Percentiles rank a stretch among this genome's conserved stretches.
These are phyloP conservation scores for Lichtheimia hyalospora DNA, from an alignment of 371 early-diverging fungal species.

Conservation along the genomic window DNA sequence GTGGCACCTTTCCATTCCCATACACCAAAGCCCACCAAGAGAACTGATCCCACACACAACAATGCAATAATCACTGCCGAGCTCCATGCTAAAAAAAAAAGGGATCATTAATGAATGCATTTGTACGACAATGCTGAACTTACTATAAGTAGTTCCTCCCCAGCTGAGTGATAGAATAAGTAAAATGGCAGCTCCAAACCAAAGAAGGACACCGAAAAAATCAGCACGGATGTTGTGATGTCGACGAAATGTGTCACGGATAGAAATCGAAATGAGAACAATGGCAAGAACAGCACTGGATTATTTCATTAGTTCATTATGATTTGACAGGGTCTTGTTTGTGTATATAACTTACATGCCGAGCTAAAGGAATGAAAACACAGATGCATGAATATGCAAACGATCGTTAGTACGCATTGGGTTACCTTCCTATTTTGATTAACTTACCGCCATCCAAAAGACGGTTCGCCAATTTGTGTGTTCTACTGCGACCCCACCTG, in stretches of 20 bases:
- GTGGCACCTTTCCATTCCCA: slow-evolving; percentile 43
- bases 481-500: slow-evolving; percentile 32
- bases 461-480: slow-evolving; percentile 38
- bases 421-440: neutral
- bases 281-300: slow-evolving; percentile 22
- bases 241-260: slow-evolving; percentile 3
- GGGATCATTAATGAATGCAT: no score
- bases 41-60: slow-evolving; percentile 38
- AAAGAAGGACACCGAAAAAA: slow-evolving; percentile 28
- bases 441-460: slow-evolving; percentile 44
- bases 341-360: slow-evolving; percentile 26
- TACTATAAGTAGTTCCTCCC: slow-evolving; percentile 42
- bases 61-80: slow-evolving; percentile 48
- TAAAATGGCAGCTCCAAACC: slow-evolving; percentile 27
- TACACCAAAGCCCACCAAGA: slow-evolving; percentile 34
- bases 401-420: no score
- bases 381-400: no score
- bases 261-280: slow-evolving; percentile 21
- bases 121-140: slow-evolving; percentile 5
- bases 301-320: neutral
- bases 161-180: slow-evolving; percentile 37
- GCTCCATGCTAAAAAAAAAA: slow-evolving; percentile 24
- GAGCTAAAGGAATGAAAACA: slow-evolving; percentile 14
- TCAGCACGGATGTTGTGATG: slow-evolving; percentile 18
- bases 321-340: neutral